These are phyloP conservation scores for Pugionium cornutum DNA, from an alignment of 345 rosid species.

Conservation along the genomic window DNA sequence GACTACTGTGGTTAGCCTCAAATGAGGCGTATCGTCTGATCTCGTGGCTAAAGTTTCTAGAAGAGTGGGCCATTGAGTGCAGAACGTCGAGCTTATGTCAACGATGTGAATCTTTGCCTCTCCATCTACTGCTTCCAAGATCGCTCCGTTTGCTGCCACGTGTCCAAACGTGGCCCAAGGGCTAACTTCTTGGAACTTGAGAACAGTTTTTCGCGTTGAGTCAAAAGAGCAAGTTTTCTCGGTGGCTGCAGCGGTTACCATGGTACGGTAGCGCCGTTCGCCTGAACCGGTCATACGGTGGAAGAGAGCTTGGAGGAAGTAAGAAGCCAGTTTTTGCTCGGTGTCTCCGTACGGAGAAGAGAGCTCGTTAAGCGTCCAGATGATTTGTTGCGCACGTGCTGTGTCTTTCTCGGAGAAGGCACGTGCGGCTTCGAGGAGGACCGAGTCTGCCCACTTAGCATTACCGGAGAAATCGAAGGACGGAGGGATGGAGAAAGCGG, in stretches of 20 bases:
- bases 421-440: conserved; percentile 72
- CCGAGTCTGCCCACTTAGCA: conserved; percentile 65
- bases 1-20: conserved; percentile 71
- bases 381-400: conserved; percentile 67
- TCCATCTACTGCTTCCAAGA: conserved; percentile 88
- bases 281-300: conserved; percentile 88
- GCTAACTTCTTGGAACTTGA: conserved; percentile 91
- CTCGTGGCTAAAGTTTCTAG: conserved; percentile 96
- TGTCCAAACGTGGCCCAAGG: conserved; percentile 99
- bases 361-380: conserved; percentile 94
- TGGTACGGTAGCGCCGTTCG: conserved; percentile 57
- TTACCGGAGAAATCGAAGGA: conserved; percentile 67
- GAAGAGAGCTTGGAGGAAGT: conserved; percentile 87
- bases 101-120: conserved; percentile 76
- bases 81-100: conserved; percentile 85
- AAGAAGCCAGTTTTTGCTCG: conserved; percentile 77
- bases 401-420: conserved; percentile 66
- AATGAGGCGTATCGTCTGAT: conserved; percentile 83
- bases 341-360: conserved; percentile 86
- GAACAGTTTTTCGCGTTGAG: conserved; percentile 70
- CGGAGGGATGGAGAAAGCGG: conserved; percentile 52
- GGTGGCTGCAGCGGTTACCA: conserved; percentile 56
- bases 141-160: conserved; percentile 88
- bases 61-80: conserved; percentile 99
- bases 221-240: conserved; percentile 80